Conservation (phyloP, 768 basidiomycete genomes). For the Boletus subparvulus region DNA sequence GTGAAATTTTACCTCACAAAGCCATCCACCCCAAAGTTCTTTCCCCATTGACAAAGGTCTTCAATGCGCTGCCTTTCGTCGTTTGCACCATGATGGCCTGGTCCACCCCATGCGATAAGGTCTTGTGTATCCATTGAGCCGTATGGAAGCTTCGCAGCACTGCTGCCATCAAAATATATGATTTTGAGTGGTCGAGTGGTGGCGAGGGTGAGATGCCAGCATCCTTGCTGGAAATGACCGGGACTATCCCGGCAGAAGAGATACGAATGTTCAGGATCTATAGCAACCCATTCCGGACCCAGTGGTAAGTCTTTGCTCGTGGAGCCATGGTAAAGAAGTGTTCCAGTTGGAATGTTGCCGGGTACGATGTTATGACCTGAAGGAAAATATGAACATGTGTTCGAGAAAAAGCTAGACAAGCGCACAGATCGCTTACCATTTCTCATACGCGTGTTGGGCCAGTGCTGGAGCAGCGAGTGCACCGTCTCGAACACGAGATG, state of each 20-base stretch:
- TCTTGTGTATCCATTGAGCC: conserved; percentile 51
- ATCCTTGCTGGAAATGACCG: background rate
- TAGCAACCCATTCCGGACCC: conserved; percentile 34
- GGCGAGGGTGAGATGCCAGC: conserved; percentile 19
- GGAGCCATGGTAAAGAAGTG: conserved; percentile 37
- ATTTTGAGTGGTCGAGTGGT: conserved; percentile 39
- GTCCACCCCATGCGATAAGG: conserved; percentile 42
- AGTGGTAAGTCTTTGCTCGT: conserved; percentile 22
- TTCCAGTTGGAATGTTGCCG: conserved; percentile 35
- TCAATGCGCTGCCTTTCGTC: conserved; percentile 38
- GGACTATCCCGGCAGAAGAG: conserved; percentile 33
- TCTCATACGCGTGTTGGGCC: conserved; percentile 48
- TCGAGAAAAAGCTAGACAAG: conserved; percentile 13
- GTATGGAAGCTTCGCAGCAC: conserved; percentile 42
- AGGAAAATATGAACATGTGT: background rate
- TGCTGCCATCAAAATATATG: conserved; percentile 53
- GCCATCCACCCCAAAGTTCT: conserved; percentile 41
- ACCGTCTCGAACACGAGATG: conserved; percentile 27
- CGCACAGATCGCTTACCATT: conserved; percentile 33
- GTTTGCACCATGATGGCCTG: conserved; percentile 6
- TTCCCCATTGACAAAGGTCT: conserved; percentile 46
- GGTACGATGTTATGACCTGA: conserved; percentile 30
- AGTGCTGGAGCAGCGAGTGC: conserved; percentile 38
- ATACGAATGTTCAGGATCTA: conserved; percentile 38
- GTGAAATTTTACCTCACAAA: conserved; percentile 39